Evolutionary conservation across 768 basidiomycete genomes (phyloP), one percentile per base, ranked within the genome.

Genomic region (Xerocomellus amylosporus): DNA sequence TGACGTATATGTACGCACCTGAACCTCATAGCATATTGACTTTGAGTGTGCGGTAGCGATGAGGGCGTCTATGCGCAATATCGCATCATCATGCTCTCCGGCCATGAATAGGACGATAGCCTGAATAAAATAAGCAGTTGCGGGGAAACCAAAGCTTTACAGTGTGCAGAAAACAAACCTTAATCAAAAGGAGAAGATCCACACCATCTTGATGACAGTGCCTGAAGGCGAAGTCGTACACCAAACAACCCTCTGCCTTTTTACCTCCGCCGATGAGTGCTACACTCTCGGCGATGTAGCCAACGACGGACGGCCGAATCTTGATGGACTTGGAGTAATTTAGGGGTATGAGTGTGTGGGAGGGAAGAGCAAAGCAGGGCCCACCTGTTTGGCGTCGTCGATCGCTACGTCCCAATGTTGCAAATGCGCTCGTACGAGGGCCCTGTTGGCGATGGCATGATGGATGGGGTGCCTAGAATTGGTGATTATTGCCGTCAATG

Each of bases 81-180:
- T 51, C 5, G 52, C 58, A n/a, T 44, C 39, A 3, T n/a, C 14
- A 8, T 49, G 19, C 13, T 57, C 45, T 20, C 58, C 58, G 5
- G 43, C 47, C 43, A 53, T 46, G n/a, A 43, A 57, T 3, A 53
- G 3, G 22, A 59, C 34, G 3, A 59, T 13, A 3, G 55, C 55
- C 58, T 57, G 8, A 28, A 19, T 6, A 20, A 4, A 8, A 34
- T n/a, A 4, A 38, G n/a, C 10, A 28, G 6, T 3, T 13, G 19
- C 15, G 14, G 3, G 12, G 7, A 2, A 36, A 34, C 0, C 12
- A 24, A 24, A 53, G 28, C 15, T 26, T 13, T 5, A 24, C 6
- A 2, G 12, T 14, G 14, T 1, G 2, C 4, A 15, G 8, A 14
- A 30, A 1, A 22, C 39, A 14, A 0, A 49, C 54, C 47, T 58